A percentile compares a stretch with the other conserved stretches of the same genome.
phyloP scores from a whole-genome alignment of 805 yeast genomes.

The Lipomyces orientalis region DNA sequence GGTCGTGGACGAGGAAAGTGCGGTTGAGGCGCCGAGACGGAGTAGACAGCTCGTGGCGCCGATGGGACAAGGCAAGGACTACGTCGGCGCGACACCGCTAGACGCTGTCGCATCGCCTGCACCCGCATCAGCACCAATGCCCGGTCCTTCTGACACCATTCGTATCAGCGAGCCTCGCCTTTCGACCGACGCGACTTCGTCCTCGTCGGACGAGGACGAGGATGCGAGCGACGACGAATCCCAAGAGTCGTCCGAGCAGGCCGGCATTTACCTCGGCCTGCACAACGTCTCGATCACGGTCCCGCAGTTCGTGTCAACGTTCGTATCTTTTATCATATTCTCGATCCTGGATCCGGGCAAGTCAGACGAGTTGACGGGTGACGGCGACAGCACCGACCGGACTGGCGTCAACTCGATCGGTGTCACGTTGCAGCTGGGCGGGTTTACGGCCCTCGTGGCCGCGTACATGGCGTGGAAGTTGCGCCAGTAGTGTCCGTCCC shows the following conservation, averaged over 20 bases:
- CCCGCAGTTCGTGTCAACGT: constrained; percentile 50
- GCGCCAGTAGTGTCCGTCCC: background rate
- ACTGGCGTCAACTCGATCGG: constrained; percentile 48
- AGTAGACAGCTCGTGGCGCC: constrained; percentile 9
- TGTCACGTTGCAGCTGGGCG: constrained; percentile 47
- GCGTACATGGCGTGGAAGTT: constrained; percentile 42
- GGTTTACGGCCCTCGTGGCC: constrained; percentile 46
- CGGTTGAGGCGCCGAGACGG: constrained; percentile 10
- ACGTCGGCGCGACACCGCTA: constrained; percentile 20
- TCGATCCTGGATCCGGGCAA: constrained; percentile 39
- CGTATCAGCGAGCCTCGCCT: background rate
- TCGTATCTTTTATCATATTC: constrained; percentile 48
- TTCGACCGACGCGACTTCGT: background rate
- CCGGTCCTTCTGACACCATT: constrained; percentile 6
- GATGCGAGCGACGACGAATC: constrained; percentile 13
- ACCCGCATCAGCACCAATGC: background rate
- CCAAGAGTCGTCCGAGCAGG: constrained; percentile 38
- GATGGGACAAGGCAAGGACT: background rate
- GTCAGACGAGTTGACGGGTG: constrained; percentile 28
- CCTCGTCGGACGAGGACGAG: constrained; percentile 17
- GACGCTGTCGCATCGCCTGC: background rate
- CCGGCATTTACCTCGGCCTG: constrained; percentile 49
- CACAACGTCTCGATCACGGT: constrained; percentile 50
- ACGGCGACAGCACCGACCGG: constrained; percentile 38
- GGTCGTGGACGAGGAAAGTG: constrained; percentile 16